Conservation (phyloP, 139 green algal species). For the Trebouxia sp. region DNA sequence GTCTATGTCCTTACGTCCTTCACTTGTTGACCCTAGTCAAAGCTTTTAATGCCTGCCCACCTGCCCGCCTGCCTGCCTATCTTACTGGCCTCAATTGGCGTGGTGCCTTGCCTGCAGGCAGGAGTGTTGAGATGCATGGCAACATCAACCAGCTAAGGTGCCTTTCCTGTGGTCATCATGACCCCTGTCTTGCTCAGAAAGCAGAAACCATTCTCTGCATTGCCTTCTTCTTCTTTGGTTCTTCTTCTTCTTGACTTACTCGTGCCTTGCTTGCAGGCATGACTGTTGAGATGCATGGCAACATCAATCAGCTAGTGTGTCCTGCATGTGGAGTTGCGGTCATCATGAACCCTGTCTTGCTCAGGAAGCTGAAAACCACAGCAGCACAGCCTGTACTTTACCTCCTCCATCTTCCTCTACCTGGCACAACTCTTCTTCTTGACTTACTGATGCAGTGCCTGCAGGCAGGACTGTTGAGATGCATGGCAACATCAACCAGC, state of each 20-base stretch:
- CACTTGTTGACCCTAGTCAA: too few relatives aligned
- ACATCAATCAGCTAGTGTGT: constrained; percentile 65
- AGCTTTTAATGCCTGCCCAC: too few relatives aligned
- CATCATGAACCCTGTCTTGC: constrained; percentile 42
- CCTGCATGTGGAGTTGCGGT: constrained; percentile 46
- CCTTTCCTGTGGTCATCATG: constrained; percentile 51
- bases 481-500: constrained; percentile 80
- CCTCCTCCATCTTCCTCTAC: too few relatives aligned
- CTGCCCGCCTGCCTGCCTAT: too few relatives aligned
- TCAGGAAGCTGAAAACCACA: constrained; percentile 42
- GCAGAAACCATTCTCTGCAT: too few relatives aligned
- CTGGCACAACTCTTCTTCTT: too few relatives aligned
- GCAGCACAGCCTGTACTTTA: too few relatives aligned
- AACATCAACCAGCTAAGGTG: constrained; percentile 68
- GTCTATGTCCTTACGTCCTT: too few relatives aligned
- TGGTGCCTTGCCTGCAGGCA: constrained; percentile 49
- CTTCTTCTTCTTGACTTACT: too few relatives aligned
- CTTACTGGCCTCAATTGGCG: too few relatives aligned
- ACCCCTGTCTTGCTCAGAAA: constrained; percentile 37
- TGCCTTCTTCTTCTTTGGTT: too few relatives aligned
- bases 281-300: constrained; percentile 92
- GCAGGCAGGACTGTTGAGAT: constrained; percentile 82
- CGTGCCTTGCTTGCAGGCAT: constrained; percentile 54
- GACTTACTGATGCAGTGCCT: constrained; percentile 21
- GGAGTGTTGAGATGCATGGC: constrained; percentile 91